Evolutionary conservation across 495 filamentous ascomycete species (phyloP).

Genomic region (Sordaria brevicollis): DNA sequence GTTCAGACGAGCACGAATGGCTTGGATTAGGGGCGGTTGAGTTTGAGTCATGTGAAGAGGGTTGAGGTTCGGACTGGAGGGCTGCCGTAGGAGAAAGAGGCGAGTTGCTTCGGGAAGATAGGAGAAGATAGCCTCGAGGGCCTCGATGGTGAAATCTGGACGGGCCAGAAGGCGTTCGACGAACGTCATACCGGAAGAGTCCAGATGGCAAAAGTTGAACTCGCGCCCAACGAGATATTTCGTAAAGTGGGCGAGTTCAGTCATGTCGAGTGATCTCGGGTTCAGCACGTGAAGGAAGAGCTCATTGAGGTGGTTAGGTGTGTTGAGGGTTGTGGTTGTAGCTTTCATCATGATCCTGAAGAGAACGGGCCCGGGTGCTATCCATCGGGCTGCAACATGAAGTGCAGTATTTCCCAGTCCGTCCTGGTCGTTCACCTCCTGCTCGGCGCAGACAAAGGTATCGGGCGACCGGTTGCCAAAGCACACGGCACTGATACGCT

Average conservation of each 20-base stretch:
- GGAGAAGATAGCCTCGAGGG: conserved; percentile 2
- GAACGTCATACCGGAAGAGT: background rate
- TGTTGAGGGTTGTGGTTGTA: background rate
- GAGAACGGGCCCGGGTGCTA: conserved; percentile 4
- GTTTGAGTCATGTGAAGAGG: background rate
- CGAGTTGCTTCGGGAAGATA: background rate
- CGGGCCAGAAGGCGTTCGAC: background rate
- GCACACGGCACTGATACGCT: conserved; percentile 6
- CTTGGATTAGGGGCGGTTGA: background rate
- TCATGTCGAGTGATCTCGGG: background rate
- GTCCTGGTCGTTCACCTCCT: conserved; percentile 4
- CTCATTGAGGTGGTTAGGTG: conserved; percentile 5
- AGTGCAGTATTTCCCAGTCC: conserved; percentile 7
- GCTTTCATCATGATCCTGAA: background rate
- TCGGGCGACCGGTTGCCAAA: conserved; percentile 1
- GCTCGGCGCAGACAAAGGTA: conserved; percentile 1
- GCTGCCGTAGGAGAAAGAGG: background rate
- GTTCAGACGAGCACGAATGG: background rate
- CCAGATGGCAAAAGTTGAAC: conserved; percentile 2
- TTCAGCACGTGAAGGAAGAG: conserved; percentile 10
- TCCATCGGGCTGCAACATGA: conserved; percentile 9
- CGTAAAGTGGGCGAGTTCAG: background rate
- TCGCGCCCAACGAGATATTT: background rate
- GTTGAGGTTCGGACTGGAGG: background rate
- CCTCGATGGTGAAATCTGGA: background rate